These are phyloP conservation scores for Fusarium annulatum DNA, from an alignment of 2,329 filamentous ascomycete species.

Conservation along the genomic window DNA sequence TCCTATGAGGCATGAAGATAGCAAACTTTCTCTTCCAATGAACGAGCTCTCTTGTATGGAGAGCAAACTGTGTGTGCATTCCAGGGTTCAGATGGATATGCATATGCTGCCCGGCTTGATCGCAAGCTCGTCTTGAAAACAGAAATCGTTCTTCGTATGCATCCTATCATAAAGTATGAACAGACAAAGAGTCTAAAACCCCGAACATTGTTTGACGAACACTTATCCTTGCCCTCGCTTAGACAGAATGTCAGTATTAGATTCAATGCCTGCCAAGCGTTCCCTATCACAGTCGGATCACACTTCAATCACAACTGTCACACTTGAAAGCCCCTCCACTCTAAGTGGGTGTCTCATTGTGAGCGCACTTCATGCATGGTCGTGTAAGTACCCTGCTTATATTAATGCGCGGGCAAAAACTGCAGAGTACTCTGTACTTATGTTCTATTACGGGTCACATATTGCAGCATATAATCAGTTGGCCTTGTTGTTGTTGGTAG, in stretches of 20 bases:
- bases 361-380: background rate
- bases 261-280: constrained; percentile 10
- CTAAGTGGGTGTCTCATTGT: background rate
- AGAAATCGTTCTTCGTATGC: background rate
- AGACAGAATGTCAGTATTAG: background rate
- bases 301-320: constrained; percentile 16
- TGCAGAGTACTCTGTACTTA: background rate
- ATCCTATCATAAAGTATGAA: constrained; percentile 1
- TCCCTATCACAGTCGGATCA: constrained; percentile 17
- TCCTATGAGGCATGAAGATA: background rate
- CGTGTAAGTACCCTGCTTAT: background rate
- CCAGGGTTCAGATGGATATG: background rate
- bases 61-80: background rate
- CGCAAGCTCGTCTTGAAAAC: background rate
- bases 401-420: background rate
- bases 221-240: constrained; percentile 8
- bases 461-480: background rate
- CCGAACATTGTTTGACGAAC: background rate
- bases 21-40: background rate
- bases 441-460: background rate
- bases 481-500: background rate
- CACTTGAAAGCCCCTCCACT: constrained; percentile 4
- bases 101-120: background rate
- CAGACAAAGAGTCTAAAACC: constrained; percentile 1
- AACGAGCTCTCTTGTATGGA: background rate